Conservation (phyloP, 306 rosid genomes). For the Cajanus cajan region DNA sequence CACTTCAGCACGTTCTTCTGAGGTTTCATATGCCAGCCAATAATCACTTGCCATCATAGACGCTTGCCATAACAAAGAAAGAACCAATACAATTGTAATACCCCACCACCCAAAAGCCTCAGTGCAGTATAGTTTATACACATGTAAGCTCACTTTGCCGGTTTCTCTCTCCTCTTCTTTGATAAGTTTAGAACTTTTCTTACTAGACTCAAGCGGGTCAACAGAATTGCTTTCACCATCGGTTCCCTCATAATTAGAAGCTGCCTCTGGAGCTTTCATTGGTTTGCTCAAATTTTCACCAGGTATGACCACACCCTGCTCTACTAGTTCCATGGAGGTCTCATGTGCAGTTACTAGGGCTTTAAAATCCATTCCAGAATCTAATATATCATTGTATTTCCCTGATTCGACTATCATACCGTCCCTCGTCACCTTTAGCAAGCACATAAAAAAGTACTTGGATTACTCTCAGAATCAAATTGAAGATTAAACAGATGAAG, state of each 20-base stretch:
- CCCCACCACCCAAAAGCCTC: constrained; percentile 91
- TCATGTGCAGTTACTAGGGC: constrained; percentile 76
- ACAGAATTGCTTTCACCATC: constrained; percentile 44
- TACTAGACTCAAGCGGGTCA: constrained; percentile 37
- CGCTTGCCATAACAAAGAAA: constrained; percentile 61
- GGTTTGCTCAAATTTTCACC: constrained; percentile 35
- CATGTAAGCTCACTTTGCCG: constrained; percentile 60
- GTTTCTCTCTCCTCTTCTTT: constrained; percentile 81
- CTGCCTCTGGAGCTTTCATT: constrained; percentile 12
- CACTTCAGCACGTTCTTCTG: constrained; percentile 43
- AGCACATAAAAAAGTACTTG: not conserved
- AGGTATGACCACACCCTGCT: constrained; percentile 32
- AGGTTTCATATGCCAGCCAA: constrained; percentile 83
- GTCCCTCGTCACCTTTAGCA: constrained; percentile 64
- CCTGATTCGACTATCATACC: constrained; percentile 76
- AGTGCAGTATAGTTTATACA: constrained; percentile 66
- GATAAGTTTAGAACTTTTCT: constrained; percentile 64
- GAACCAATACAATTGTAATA: constrained; percentile 37
- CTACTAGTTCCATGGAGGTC: constrained; percentile 77
- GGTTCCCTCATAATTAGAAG: constrained; percentile 34
- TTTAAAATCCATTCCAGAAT: constrained; percentile 59
- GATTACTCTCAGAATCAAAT: not conserved
- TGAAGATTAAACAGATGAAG: not conserved
- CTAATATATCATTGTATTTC: constrained; percentile 48
- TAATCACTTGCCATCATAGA: constrained; percentile 65